Conservation (phyloP, 805 yeast species). For the Lachancea lanzarotensis region DNA sequence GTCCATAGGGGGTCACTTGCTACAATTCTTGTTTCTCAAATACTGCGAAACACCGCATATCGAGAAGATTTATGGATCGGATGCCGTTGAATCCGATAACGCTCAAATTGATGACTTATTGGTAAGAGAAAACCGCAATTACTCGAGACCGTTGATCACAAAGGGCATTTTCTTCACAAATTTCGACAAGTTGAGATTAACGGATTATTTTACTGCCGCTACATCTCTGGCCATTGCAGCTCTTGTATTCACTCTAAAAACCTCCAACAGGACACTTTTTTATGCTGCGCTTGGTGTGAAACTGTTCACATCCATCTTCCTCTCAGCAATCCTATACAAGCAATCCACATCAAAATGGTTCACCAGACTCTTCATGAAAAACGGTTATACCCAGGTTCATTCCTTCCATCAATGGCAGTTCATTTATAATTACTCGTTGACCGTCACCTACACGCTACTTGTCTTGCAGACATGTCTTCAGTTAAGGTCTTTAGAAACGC, state of each 20-base stretch:
- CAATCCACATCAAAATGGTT: conserved; percentile 59
- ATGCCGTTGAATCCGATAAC: conserved; percentile 31
- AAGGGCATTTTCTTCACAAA: conserved; percentile 40
- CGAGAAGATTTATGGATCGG: conserved; percentile 64
- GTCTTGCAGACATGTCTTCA: conserved; percentile 34
- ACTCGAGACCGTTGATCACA: conserved; percentile 52
- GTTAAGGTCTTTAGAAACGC: conserved; percentile 15
- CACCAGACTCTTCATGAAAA: conserved; percentile 57
- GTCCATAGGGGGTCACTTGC: conserved; percentile 67
- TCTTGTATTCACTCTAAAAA: conserved; percentile 29
- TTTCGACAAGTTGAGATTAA: conserved; percentile 56
- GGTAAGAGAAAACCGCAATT: conserved; percentile 37
- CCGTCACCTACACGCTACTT: conserved; percentile 53
- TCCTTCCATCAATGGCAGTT: conserved; percentile 72
- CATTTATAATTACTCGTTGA: conserved; percentile 46
- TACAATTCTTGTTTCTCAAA: conserved; percentile 69
- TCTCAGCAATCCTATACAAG: conserved; percentile 44
- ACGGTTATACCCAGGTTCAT: conserved; percentile 55
- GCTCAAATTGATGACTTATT: conserved; percentile 32
- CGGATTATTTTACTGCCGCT: conserved; percentile 49
- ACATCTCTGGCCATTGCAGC: conserved; percentile 38
- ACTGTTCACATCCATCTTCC: conserved; percentile 43
- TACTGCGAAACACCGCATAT: conserved; percentile 82
- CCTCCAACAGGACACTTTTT: conserved; percentile 31
- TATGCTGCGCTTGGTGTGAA: conserved; percentile 42